Conservation (phyloP, 768 basidiomycete species). For the Lactifluus hygrophoroides region DNA sequence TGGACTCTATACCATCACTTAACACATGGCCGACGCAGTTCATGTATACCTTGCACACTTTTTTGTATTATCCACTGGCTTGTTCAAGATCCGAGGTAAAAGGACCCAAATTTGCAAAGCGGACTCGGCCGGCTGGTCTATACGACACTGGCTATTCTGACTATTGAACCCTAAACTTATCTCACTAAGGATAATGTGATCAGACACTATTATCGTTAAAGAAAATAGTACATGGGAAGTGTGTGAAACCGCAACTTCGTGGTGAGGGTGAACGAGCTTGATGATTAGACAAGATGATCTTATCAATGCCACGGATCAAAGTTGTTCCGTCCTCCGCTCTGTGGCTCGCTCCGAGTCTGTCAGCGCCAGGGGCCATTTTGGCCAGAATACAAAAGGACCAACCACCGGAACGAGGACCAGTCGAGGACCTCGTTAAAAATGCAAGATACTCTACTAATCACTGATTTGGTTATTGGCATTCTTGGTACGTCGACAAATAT, state of each 20-base stretch:
- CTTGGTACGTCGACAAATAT: conserved; percentile 11
- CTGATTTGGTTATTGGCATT: conserved; percentile 18
- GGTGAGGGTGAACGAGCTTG: no score
- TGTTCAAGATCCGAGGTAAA: background rate
- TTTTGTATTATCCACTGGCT: background rate
- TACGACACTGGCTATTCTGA: background rate
- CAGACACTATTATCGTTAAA: no score
- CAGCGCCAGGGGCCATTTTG: background rate
- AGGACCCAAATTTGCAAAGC: background rate
- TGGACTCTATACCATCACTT: background rate
- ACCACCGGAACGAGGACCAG: no score
- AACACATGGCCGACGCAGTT: background rate
- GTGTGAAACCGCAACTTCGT: no score
- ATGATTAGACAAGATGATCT: no score
- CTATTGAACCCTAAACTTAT: no score
- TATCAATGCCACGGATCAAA: no score
- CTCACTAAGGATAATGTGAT: no score
- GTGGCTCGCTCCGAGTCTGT: background rate
- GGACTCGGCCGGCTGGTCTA: background rate
- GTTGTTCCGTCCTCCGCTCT: background rate
- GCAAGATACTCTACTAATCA: conserved; percentile 7
- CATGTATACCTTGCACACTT: background rate
- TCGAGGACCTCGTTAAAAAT: no score
- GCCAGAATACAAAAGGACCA: background rate
- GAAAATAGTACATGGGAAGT: no score